Base-by-base conservation (phyloP, 108 stramenopile species). In the Chaetoceros tenuissimus region DNA sequence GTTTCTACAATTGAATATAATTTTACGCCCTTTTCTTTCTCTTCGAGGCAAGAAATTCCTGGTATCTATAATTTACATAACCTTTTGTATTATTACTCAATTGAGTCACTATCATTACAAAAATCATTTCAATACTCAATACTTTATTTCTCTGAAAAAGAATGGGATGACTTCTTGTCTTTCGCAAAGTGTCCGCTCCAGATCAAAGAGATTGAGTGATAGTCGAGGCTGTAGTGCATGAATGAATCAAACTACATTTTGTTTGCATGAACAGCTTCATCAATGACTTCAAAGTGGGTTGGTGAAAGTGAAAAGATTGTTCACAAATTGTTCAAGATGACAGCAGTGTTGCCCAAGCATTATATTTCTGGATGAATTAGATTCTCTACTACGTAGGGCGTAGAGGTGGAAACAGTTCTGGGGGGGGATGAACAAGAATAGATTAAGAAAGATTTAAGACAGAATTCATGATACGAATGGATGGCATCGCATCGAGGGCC, bases 341-440 rank as follows among this genome's bases (percentile, higher is more conserved):
- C 95, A 24, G 56, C 78, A 24, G 62, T 67, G 57, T 7, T 72
- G 79, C 5, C 96, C 96, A 8, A 46, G 58, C 20, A 77, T 87
- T n/a, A 71, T 82, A 5, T 98, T 98, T 71, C 63, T 98, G 46
- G 97, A 98, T 67, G 97, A 98, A 71, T 77, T 98, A 51, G 97
- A 98, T 64, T 80, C 92, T 2, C 66, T 98, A 10, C 64, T 89
- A n/a, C n/a, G n/a, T n/a, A 24, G 73, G 71, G n/a, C 66, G 56
- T 48, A 73, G 87, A 22, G 68, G 64, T 44, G 55, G 55, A 2
- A 72, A 70, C 1, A 13, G 13, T 5, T 5, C 8, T 5, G n/a
- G 77, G 84, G 2, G 72, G 55, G 8, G 48, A 51, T 24, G 95
- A 97, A 56, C 97, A 96, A 64, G 95, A 98, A 58, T 94, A 92